phyloP scores from a whole-genome alignment of 306 rosid species.

The Ziziphus jujuba region DNA sequence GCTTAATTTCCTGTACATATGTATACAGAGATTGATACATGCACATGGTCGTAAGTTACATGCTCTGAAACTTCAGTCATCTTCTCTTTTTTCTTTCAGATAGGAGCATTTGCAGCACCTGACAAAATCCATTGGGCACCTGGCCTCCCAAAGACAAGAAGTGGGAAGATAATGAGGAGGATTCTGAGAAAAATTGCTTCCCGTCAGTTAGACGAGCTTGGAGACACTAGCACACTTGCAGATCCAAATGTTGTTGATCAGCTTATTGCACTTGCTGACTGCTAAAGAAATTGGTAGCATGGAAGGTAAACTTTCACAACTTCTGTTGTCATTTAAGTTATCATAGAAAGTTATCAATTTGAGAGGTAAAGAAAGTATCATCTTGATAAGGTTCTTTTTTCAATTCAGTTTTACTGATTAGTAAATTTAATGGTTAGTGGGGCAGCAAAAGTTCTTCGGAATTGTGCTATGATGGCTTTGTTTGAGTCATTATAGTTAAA shows the following conservation, averaged over 20 bases:
- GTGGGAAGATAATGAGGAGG: constrained; percentile 98
- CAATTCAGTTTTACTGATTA: too few relatives aligned
- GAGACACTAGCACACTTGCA: constrained; percentile 94
- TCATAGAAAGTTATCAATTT: not conserved
- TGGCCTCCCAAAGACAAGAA: constrained; percentile 97
- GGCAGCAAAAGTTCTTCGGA: too few relatives aligned
- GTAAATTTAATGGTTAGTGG: too few relatives aligned
- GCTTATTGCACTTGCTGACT: constrained; percentile 73
- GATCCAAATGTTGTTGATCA: constrained; percentile 86
- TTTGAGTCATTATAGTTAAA: too few relatives aligned
- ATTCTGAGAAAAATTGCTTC: constrained; percentile 93
- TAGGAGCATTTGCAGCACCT: constrained; percentile 98
- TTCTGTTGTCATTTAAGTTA: not conserved
- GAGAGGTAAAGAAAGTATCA: not conserved
- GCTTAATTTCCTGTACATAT: too few relatives aligned
- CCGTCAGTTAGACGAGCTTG: constrained; percentile 85
- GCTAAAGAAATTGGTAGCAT: constrained; percentile 36
- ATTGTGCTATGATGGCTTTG: too few relatives aligned
- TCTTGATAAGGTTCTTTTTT: not conserved
- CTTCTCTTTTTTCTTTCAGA: constrained; percentile 53
- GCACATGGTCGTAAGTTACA: not conserved
- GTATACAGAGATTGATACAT: too few relatives aligned
- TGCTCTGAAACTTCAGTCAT: not conserved
- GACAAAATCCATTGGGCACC: constrained; percentile 99
- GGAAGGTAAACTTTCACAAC: constrained; percentile 16